Evolutionary conservation across 371 early-diverging fungal species (phyloP).

Genomic region (Parasitella parasitica): DNA sequence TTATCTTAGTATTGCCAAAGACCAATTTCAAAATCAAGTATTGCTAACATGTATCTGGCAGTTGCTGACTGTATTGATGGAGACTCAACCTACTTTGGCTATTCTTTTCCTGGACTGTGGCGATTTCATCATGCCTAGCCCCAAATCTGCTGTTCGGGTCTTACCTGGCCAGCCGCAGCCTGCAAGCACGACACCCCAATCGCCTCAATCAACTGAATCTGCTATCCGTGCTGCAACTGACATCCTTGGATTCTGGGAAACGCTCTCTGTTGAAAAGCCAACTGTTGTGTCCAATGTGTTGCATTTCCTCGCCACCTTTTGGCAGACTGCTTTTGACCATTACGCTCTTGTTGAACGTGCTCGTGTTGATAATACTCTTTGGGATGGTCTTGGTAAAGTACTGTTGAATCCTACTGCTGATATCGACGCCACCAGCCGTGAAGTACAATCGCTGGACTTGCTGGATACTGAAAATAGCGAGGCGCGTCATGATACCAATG

Average conservation of each 20-base stretch:
- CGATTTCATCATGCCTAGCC: slow-evolving; percentile 53
- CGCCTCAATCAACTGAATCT: slow-evolving; percentile 21
- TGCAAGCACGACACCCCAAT: not conserved
- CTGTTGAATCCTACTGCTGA: slow-evolving; percentile 31
- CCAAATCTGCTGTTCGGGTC: slow-evolving; percentile 50
- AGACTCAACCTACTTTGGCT: slow-evolving; percentile 46
- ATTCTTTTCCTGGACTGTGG: slow-evolving; percentile 50
- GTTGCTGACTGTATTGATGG: slow-evolving; percentile 36
- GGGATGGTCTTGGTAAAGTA: slow-evolving; percentile 40
- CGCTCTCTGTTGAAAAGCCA: slow-evolving; percentile 35
- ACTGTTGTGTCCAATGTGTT: slow-evolving; percentile 38
- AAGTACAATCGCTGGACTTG: slow-evolving; percentile 4
- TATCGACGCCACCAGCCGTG: not conserved
- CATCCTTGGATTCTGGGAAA: slow-evolving; percentile 35
- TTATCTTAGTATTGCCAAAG: slow-evolving; percentile 37
- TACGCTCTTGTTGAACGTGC: slow-evolving; percentile 46
- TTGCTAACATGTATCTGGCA: slow-evolving; percentile 44
- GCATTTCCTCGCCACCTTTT: slow-evolving; percentile 46
- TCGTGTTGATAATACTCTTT: slow-evolving; percentile 43
- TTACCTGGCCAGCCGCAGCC: slow-evolving; percentile 38
- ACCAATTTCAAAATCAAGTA: slow-evolving; percentile 27
- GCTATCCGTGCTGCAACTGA: slow-evolving; percentile 44
- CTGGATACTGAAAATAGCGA: not conserved
- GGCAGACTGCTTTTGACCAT: slow-evolving; percentile 50
- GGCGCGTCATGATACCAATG: not conserved